These are phyloP conservation scores for Rhamnella rubrinervis DNA, from an alignment of 331 rosid genomes.

Conservation along the genomic window DNA sequence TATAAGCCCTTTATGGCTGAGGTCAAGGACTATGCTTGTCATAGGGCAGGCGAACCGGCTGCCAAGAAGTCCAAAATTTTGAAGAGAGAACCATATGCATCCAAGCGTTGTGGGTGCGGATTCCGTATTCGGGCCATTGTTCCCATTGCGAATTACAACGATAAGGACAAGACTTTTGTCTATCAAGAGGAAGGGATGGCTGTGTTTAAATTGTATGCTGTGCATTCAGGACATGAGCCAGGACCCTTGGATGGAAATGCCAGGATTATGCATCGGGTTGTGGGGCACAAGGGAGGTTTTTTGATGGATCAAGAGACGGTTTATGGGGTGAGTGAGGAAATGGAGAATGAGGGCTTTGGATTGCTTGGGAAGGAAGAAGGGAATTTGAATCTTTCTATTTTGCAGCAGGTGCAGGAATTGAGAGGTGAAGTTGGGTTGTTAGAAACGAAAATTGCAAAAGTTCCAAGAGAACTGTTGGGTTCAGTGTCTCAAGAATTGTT, in stretches of 20 bases:
- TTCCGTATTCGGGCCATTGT: constrained; percentile 97
- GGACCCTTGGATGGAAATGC: constrained; percentile 99
- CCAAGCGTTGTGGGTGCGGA: constrained; percentile 95
- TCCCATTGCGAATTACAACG: constrained; percentile 88
- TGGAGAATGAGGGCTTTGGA: constrained; percentile 81
- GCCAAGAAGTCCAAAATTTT: constrained; percentile 71
- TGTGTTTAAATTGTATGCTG: constrained; percentile 86
- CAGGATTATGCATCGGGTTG: constrained; percentile 92
- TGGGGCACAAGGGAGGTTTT: constrained; percentile 85
- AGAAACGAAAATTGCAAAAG: constrained; percentile 67
- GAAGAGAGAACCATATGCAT: constrained; percentile 97
- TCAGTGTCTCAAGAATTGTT: constrained; percentile 71
- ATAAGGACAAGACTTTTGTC: constrained; percentile 94
- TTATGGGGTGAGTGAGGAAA: constrained; percentile 89
- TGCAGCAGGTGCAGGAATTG: constrained; percentile 90
- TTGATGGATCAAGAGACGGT: constrained; percentile 86
- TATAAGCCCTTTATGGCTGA: constrained; percentile 99
- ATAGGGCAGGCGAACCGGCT: constrained; percentile 93
- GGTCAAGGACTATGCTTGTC: constrained; percentile 99
- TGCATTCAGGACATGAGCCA: constrained; percentile 97
- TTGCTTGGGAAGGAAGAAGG: constrained; percentile 85
- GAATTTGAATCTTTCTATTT: constrained; percentile 66
- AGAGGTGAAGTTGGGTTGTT: constrained; percentile 73
- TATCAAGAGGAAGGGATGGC: constrained; percentile 96
- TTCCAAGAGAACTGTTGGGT: constrained; percentile 68